Evolutionary conservation across 805 yeast species (phyloP), one percentile per base, ranked within the genome.

Genomic region (Pichia kluyveri): DNA sequence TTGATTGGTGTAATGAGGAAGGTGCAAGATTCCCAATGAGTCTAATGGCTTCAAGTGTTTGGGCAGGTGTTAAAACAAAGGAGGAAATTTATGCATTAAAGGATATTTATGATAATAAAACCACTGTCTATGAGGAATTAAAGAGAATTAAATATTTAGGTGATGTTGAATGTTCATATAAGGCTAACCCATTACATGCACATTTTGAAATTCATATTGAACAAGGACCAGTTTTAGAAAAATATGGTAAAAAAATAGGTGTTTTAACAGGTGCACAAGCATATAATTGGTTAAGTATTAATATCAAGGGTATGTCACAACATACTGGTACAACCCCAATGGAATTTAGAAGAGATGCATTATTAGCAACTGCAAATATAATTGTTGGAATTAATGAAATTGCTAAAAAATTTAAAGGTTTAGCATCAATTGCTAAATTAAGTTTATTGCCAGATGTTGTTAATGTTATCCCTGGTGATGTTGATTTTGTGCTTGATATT

Each of bases 241-340:
- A 71, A 26, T 72, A 71, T 32, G 57, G 71, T 5, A 76, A 76
- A 56, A 72, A 72, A 49, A 76, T 83, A 48, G 90, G 90, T 34
- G 67, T 82, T 42, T 88, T 83, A 10, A 69, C 69, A 12, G 85
- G 84, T 34, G 85, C 75, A 32, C 89, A 83, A 60, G 83, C 83
- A 1, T 79, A 77, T 55, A 63, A 70, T 42, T 83, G 90, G 90
- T 68, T 71, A 46, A 76, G 72, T 42, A 69, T 79, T 26, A 69
- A 63, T n/a, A 73, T 83, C 23, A 66, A 57, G 10, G 90, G 90
- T 40, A 74, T 71, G 54, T 83, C 86, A 3, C 80, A 79, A 46
- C 90, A 83, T 58, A 79, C 89, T 0, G 90, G 90, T 17, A 79
- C 88, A 1, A 83, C 89, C 0, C 88, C 88, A 15, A 66, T 83